Evolutionary conservation across 176 grass and related monocot genomes (phyloP).

Genomic region (Oryza nivara): DNA sequence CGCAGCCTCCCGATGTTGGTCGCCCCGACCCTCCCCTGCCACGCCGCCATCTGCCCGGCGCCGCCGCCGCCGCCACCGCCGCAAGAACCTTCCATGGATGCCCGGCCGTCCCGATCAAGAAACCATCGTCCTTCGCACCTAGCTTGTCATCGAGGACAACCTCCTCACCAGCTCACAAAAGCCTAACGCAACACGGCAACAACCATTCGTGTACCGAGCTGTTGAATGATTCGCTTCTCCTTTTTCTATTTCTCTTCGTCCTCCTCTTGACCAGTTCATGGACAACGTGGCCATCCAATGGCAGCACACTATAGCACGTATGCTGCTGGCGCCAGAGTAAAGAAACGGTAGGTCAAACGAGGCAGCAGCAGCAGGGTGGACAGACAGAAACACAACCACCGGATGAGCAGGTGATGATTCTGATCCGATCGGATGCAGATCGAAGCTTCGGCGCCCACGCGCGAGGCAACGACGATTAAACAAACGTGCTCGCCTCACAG

Average conservation of each 20-base stretch:
- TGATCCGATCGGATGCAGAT: neutral
- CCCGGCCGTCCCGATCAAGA: constrained; percentile 12
- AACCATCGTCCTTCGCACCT: neutral
- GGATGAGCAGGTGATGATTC: neutral
- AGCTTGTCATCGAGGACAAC: constrained; percentile 16
- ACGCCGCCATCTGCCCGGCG: neutral
- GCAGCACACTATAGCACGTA: neutral
- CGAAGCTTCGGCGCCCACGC: constrained; percentile 3
- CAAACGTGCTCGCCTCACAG: constrained; percentile 1
- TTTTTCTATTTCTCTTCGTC: neutral
- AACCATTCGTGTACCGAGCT: constrained; percentile 10
- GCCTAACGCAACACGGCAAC: constrained; percentile 32
- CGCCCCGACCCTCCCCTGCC: constrained; percentile 25
- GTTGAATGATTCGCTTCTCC: constrained; percentile 19
- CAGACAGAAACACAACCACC: constrained; percentile 30
- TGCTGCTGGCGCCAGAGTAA: neutral
- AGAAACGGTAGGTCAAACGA: constrained; percentile 45
- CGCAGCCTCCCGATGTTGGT: constrained; percentile 56
- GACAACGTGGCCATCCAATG: constrained; percentile 37
- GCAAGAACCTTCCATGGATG: constrained; percentile 28
- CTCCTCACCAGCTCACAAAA: neutral
- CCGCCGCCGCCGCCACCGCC: neutral
- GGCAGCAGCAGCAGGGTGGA: neutral
- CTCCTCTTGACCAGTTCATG: constrained; percentile 28
- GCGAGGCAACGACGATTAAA: constrained; percentile 34